Evolutionary conservation across 1,139 yeast species (phyloP).

Genomic region (Pichia sp.): DNA sequence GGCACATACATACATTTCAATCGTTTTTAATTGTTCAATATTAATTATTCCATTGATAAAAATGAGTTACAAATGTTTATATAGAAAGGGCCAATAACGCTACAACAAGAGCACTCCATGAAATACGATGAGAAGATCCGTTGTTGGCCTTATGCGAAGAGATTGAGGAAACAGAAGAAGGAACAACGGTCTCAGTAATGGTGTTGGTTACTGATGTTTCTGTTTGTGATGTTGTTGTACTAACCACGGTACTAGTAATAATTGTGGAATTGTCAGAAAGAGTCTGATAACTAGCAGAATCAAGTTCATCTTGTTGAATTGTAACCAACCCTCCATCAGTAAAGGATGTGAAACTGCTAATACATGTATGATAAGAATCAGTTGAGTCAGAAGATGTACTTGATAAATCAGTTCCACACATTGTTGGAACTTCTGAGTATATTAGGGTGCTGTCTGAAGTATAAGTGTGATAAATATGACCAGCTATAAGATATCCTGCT

Average conservation of each 20-base stretch:
- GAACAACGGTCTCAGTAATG: not conserved
- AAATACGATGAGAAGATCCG: not conserved
- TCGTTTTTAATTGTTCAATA: too few species aligned
- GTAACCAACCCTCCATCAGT: conserved; percentile 7
- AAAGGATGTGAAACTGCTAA: not conserved
- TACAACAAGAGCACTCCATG: not conserved
- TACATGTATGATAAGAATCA: conserved; percentile 1
- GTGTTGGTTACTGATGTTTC: not conserved
- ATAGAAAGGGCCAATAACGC: not conserved
- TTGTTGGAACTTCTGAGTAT: conserved; percentile 9
- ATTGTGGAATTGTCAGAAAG: conserved; percentile 1
- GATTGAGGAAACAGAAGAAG: not conserved
- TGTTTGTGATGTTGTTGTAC: not conserved
- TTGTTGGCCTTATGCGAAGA: not conserved
- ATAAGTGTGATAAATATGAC: conserved; percentile 10
- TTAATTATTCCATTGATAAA: too few species aligned
- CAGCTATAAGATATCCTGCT: conserved; percentile 1
- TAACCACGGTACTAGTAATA: not conserved
- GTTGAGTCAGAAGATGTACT: not conserved
- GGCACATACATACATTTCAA: too few species aligned
- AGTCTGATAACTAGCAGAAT: conserved; percentile 3
- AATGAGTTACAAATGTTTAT: too few species aligned
- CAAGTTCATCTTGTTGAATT: conserved; percentile 1
- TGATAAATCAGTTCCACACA: conserved; percentile 1
- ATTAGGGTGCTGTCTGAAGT: conserved; percentile 3